phyloP scores from a whole-genome alignment of 345 rosid genomes.

The Alliaria petiolata region DNA sequence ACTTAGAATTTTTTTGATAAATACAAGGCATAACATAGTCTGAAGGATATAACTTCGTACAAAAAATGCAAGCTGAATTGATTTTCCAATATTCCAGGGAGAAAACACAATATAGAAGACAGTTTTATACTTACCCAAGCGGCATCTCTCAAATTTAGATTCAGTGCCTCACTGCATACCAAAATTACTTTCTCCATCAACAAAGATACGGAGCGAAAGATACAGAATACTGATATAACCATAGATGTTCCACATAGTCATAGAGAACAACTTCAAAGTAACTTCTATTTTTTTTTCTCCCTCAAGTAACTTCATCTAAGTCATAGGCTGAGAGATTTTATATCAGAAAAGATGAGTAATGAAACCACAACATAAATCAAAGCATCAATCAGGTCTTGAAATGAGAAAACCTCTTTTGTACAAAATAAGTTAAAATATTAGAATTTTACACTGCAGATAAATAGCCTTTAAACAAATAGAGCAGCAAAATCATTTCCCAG shows the following conservation, averaged over 20 bases:
- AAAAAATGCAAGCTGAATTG: neutral
- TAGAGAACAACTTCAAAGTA: neutral
- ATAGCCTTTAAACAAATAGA: neutral
- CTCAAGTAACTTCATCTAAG: neutral
- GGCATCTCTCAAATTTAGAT: constrained; percentile 86
- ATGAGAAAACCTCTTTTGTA: neutral
- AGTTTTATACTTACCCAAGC: constrained; percentile 69
- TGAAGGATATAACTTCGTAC: neutral
- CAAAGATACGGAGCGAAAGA: neutral
- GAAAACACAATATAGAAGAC: neutral
- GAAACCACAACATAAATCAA: constrained; percentile 7
- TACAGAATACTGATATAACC: neutral
- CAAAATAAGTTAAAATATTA: neutral
- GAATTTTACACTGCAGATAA: neutral
- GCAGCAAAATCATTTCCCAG: neutral
- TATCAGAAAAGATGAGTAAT: constrained; percentile 15
- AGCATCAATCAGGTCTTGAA: neutral
- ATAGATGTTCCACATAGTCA: neutral
- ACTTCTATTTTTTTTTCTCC: too few species aligned
- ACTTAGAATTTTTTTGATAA: neutral
- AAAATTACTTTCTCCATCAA: constrained; percentile 16
- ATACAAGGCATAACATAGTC: neutral
- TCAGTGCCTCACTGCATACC: constrained; percentile 78
- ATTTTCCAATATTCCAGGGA: neutral
- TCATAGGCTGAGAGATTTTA: neutral